Evolutionary conservation across 495 filamentous ascomycete genomes (phyloP), one percentile per base, ranked within the genome.

Genomic region (Xylaria telfairii): DNA sequence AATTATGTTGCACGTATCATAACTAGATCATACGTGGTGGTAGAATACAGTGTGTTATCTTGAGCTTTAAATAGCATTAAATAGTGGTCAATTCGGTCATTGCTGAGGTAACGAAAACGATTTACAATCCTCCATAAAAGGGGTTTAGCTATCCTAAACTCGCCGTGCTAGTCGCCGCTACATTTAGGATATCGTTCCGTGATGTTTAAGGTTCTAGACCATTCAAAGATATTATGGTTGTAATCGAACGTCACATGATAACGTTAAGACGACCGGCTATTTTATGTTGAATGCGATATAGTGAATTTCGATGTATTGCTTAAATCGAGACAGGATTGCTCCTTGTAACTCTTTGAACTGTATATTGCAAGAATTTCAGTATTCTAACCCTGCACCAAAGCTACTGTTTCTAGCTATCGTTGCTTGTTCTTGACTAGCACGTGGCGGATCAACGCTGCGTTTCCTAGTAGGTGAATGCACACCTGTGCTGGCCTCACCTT

Each of bases 321-420:
- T 21, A 30, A 13, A 64, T 39, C n/a, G 39, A 64, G 41, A 13
- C 34, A 26, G 37, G 12, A 41, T 2, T 26, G 17, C 61, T 64
- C 61, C 24, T 32, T 68, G 39, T 9, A 68, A 42, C 19, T 15
- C 12, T 19, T n/a, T n/a, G 10, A 28, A 9, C 9, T 42, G 32
- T 42, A 32, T 32, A 46, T 32, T 8, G 17, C n/a, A 49, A 17
- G 28, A 32, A 30, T 24, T 46, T 76, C 57, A 84, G 66, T 85
- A 85, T 73, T 85, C 83, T 21, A 80, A 68, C 3, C 83, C 77
- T n/a, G 74, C 80, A 49, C 82, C 79, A 65, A 83, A 84, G 65
- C 83, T 85, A 75, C 78, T 81, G 67, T 81, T 84, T 68, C 83
- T 77, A 49, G 81, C 83, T 67, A 81, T 47, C 7, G 81, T 80